Evolutionary conservation across 169 alveolate genomes (phyloP).

Genomic region (Theileria equi): DNA sequence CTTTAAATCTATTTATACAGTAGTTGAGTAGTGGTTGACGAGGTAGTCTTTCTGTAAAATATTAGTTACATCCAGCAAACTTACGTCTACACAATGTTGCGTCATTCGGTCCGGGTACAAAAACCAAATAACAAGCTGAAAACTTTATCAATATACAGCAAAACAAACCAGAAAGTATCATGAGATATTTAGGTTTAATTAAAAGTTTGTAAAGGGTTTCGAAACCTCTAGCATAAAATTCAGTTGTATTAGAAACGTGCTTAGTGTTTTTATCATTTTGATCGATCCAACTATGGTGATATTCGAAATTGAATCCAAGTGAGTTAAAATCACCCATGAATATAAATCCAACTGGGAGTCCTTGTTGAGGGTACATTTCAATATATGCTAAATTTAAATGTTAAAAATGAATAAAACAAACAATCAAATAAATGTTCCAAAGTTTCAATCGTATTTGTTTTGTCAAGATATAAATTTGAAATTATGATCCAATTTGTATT

Average conservation of each 20-base stretch:
- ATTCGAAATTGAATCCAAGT: conserved; percentile 22
- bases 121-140: conserved; percentile 57
- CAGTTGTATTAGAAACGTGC: neutral
- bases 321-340: conserved; percentile 73
- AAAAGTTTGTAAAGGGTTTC: conserved; percentile 30
- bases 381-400: conserved; percentile 52
- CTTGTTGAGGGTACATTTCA: conserved; percentile 42
- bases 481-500: conserved; percentile 44
- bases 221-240: conserved; percentile 32
- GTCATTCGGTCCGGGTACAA: conserved; percentile 72
- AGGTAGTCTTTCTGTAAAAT: conserved; percentile 48
- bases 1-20: conserved; percentile 49
- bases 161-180: conserved; percentile 14
- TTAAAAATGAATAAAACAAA: conserved; percentile 1
- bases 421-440: conserved; percentile 38
- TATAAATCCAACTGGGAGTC: conserved; percentile 68
- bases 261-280: neutral
- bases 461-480: conserved; percentile 45
- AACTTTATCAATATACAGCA: neutral
- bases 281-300: conserved; percentile 20
- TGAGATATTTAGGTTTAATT: conserved; percentile 25
- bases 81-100: conserved; percentile 69
- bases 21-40: conserved; percentile 63
- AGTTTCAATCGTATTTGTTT: neutral
- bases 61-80: neutral